phyloP scores from a whole-genome alignment of 345 rosid species.

The Durio zibethinus region DNA sequence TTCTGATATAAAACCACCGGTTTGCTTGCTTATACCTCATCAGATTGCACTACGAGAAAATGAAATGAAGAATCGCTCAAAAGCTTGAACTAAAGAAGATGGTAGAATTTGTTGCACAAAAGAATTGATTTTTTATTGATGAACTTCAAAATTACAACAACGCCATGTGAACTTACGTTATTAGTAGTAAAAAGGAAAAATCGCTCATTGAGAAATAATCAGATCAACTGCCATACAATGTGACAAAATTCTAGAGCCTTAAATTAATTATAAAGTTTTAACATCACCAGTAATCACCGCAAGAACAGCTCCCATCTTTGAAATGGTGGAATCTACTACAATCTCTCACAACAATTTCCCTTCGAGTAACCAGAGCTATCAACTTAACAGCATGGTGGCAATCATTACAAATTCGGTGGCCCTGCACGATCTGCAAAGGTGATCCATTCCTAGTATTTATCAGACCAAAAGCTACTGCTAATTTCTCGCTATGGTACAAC shows the following conservation, averaged over 20 bases:
- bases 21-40: too few species aligned
- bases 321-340: conserved; percentile 80
- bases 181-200: background rate
- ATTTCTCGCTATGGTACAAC: conserved; percentile 71
- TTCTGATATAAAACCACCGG: too few species aligned
- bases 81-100: background rate
- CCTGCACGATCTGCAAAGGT: conserved; percentile 71
- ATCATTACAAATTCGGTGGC: conserved; percentile 72
- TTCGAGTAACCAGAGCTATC: conserved; percentile 43
- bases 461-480: conserved; percentile 79
- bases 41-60: too few species aligned
- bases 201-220: background rate
- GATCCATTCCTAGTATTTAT: conserved; percentile 50
- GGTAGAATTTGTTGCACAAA: too few species aligned
- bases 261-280: background rate
- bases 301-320: conserved; percentile 71
- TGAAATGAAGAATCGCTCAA: background rate
- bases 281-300: conserved; percentile 87
- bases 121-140: background rate
- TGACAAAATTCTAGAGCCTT: background rate
- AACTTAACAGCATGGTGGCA: conserved; percentile 76
- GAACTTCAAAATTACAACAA: background rate
- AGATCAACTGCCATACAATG: background rate
- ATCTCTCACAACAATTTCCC: conserved; percentile 76
- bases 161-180: background rate